Percentiles rank a stretch among this genome's conserved stretches.
Evolutionary conservation across 176 grass and related monocot species (phyloP).

Genomic region (Elymus sibiricus): DNA sequence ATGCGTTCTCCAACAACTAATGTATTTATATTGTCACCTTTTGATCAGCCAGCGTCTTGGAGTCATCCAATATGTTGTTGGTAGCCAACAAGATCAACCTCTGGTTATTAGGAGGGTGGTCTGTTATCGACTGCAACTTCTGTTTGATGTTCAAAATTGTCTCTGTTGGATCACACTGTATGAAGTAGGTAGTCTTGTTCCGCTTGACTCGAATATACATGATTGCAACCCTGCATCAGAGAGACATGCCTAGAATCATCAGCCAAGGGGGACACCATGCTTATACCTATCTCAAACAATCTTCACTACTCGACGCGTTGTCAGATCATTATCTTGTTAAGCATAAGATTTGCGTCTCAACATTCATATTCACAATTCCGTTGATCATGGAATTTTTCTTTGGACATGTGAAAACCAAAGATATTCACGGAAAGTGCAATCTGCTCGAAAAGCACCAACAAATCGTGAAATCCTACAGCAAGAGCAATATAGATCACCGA

Average conservation of each 20-base stretch:
- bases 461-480: not conserved
- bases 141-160: conserved; percentile 65
- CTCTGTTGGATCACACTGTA: conserved; percentile 74
- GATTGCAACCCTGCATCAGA: conserved; percentile 44
- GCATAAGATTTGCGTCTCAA: not conserved
- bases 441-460: not conserved
- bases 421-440: not conserved
- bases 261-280: not conserved
- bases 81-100: conserved; percentile 47
- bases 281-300: not conserved
- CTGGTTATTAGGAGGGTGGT: conserved; percentile 49
- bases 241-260: conserved; percentile 4
- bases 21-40: not conserved
- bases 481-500: not conserved
- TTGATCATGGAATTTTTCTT: not conserved
- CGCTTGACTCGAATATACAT: conserved; percentile 93
- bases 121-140: conserved; percentile 58
- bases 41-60: not conserved
- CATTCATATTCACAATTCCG: not conserved
- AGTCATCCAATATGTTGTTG: not conserved
- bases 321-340: not conserved
- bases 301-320: not conserved
- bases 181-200: conserved; percentile 73
- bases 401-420: not conserved
- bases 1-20: not conserved